Evolutionary conservation across 106 monocot genomes (phyloP).

Genomic region (Gastrodia elata): DNA sequence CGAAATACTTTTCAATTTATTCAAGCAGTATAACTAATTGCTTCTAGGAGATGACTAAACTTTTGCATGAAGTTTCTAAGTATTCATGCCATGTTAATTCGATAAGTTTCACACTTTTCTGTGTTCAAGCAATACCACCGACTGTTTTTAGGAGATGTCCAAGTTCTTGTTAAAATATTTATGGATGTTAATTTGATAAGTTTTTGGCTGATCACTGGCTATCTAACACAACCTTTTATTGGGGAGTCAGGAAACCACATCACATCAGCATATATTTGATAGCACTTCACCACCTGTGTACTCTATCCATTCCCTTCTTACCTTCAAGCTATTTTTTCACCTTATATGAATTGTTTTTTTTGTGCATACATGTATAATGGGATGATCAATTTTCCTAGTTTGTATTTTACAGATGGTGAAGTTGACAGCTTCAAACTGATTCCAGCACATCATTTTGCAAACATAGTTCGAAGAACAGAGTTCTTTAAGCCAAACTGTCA

Average conservation of each 20-base stretch:
- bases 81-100: too few species aligned
- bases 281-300: background rate
- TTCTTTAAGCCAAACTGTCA: conserved; percentile 90
- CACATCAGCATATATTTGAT: background rate
- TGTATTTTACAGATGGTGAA: conserved; percentile 67
- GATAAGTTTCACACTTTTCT: too few species aligned
- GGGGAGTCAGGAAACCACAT: background rate
- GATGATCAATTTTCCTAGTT: background rate
- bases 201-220: too few species aligned
- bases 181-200: too few species aligned
- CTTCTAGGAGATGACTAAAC: too few species aligned
- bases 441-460: conserved; percentile 55
- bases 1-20: too few species aligned
- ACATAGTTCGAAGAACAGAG: conserved; percentile 56
- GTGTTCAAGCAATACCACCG: too few species aligned
- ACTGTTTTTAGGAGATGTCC: too few species aligned
- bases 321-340: background rate
- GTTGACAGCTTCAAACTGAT: conserved; percentile 82
- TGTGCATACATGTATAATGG: background rate
- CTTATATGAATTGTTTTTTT: background rate
- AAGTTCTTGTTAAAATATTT: too few species aligned
- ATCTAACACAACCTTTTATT: too few species aligned
- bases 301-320: background rate
- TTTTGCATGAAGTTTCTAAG: too few species aligned
- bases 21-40: too few species aligned